Percentiles rank a stretch among this genome's conserved stretches.
phyloP scores from a whole-genome alignment of 495 filamentous ascomycete species.

The Recurvomyces mirabilis region DNA sequence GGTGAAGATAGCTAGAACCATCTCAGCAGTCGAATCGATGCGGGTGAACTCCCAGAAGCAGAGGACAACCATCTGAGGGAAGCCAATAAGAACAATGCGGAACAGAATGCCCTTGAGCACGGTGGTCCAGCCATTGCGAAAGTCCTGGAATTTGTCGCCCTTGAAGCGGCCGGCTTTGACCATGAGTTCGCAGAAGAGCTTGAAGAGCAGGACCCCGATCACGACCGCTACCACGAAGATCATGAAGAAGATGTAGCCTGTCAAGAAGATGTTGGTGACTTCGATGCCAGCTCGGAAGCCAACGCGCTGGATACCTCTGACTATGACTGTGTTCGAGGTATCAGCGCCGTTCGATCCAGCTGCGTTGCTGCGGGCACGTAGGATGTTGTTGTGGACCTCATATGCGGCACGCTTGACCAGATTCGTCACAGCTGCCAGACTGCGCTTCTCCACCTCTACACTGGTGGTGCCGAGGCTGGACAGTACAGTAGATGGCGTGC shows the following conservation, averaged over 20 bases:
- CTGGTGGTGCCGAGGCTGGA: constrained; percentile 63
- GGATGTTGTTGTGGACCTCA: constrained; percentile 3
- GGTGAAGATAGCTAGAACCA: constrained; percentile 83
- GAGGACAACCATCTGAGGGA: constrained; percentile 81
- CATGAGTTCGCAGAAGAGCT: constrained; percentile 61
- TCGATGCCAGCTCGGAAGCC: constrained; percentile 80
- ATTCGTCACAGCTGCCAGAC: constrained; percentile 33
- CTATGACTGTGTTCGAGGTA: constrained; percentile 46
- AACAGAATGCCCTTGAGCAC: constrained; percentile 88
- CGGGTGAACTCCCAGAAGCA: constrained; percentile 91
- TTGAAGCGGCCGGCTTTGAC: constrained; percentile 69
- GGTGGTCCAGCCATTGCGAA: constrained; percentile 81
- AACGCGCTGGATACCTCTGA: constrained; percentile 81
- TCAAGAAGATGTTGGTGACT: constrained; percentile 86
- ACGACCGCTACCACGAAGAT: constrained; percentile 66
- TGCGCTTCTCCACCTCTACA: constrained; percentile 73
- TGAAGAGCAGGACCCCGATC: constrained; percentile 66
- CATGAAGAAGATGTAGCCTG: constrained; percentile 80
- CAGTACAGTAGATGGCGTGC: constrained; percentile 70
- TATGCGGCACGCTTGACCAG: constrained; percentile 35
- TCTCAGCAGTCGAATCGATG: constrained; percentile 74
- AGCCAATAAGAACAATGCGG: constrained; percentile 82
- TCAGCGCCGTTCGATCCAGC: not conserved
- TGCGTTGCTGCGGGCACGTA: constrained; percentile 6
- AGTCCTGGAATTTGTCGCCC: constrained; percentile 81